Base-by-base conservation (phyloP, 305 asterid species). In the Euphrasia arctica region DNA sequence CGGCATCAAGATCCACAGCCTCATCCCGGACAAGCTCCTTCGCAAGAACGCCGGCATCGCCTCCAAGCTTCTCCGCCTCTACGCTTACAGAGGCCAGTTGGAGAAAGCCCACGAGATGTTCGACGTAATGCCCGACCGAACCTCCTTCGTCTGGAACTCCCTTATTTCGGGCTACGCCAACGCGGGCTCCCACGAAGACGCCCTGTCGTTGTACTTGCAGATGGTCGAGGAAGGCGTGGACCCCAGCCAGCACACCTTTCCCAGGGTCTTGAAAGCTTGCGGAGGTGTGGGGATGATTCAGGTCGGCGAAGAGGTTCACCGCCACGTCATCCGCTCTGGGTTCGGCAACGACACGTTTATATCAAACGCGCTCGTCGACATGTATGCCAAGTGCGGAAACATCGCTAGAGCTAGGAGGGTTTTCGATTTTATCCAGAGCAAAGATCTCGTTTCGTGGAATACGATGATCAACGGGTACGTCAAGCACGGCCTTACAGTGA, bases 341-440 rank as follows among this genome's bases (percentile, higher is more conserved):
- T 77, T 79, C 61, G 83, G 84, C n/a, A 75, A 57, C 58, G 81
- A 87, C 61, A 73, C 60, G 32, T 87, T 85, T 67, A 86, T 90
- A 54, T 74, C 70, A 12, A 91, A 91, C 54, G 87, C 91, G 2
- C 81, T 89, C 12, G 85, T 85, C 54, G 97, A 87, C 75, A 83
- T 85, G 93, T 91, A 89, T 36, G 82, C 93, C 10, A 91, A 91
- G 69, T 91, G 96, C 39, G 98, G 98, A 14, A 94, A 89, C 82
- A 89, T 91, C 64, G 73, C 66, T 32, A 78, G 75, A 67, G 92
- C 96, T 61, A 72, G 83, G 65, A 87, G 72, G 60, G 79, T 85
- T 52, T 91, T 91, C 34, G 54, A 83, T 67, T 51, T 51, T 34
- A 83, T 91, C 54, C 58, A 14, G 50, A 61, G 73, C 13, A 89